Evolutionary conservation across 257 asterid genomes (phyloP).

Genomic region (Capsicum baccatum): DNA sequence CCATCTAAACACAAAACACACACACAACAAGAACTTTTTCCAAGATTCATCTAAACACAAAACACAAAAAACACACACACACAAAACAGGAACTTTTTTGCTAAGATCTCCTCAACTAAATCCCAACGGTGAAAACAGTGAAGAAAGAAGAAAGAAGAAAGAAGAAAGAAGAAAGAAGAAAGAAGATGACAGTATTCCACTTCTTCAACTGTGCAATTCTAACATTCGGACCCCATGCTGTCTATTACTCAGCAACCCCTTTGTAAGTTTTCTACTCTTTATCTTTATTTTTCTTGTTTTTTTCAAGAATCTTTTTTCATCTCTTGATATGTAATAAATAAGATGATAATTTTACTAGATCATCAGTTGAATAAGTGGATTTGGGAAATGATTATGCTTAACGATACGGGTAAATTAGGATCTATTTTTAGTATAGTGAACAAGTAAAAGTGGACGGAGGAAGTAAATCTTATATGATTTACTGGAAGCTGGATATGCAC

Average conservation of each 20-base stretch:
- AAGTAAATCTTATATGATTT: too few relatives aligned
- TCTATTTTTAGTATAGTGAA: too few relatives aligned
- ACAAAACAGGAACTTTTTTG: neutral
- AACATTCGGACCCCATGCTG: constrained; percentile 98
- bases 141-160: constrained; percentile 27
- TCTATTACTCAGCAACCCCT: constrained; percentile 97
- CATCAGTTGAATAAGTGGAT: too few relatives aligned
- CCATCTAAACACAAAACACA: neutral
- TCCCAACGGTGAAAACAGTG: too few relatives aligned
- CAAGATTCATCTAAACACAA: neutral
- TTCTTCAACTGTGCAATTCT: constrained; percentile 97
- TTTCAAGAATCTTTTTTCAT: neutral
- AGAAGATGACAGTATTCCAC: constrained; percentile 85
- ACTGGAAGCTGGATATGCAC: too few relatives aligned
- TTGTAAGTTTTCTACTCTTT: constrained; percentile 45
- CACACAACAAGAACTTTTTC: neutral
- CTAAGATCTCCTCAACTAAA: neutral
- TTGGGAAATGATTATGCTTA: too few relatives aligned
- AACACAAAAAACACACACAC: neutral
- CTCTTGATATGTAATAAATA: neutral
- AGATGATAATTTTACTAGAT: too few relatives aligned
- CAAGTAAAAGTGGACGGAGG: too few relatives aligned
- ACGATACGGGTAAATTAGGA: too few relatives aligned
- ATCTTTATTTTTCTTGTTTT: neutral
- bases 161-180: constrained; percentile 28